A percentile compares a stretch with the other conserved stretches of the same genome.
These are phyloP conservation scores for Trichosporon sp. DNA, from an alignment of 1,284 basidiomycete genomes.

Conservation along the genomic window DNA sequence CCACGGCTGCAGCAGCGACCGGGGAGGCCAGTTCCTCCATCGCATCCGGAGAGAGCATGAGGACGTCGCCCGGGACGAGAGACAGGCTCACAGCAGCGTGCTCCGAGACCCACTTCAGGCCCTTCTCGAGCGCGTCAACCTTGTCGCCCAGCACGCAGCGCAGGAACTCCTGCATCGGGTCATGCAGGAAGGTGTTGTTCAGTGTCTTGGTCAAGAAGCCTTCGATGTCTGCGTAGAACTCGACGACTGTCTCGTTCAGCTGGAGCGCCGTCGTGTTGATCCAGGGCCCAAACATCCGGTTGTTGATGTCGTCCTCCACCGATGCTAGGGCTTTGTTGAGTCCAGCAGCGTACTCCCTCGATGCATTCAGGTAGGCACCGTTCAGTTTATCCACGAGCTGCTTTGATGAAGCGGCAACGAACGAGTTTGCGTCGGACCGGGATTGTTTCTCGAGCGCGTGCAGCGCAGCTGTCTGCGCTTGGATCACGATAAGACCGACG, in stretches of 20 bases:
- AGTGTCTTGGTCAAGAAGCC: constrained; percentile 68
- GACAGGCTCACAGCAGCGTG: constrained; percentile 80
- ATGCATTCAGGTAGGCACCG: constrained; percentile 75
- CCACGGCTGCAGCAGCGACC: constrained; percentile 76
- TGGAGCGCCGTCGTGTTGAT: constrained; percentile 86
- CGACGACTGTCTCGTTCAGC: constrained; percentile 67
- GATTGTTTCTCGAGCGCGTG: constrained; percentile 70
- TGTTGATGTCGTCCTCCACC: constrained; percentile 76
- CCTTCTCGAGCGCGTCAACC: constrained; percentile 79
- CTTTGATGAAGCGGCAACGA: constrained; percentile 68
- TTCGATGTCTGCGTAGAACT: constrained; percentile 59
- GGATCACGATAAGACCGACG: constrained; percentile 83
- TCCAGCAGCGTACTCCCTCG: constrained; percentile 69
- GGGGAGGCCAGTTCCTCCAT: constrained; percentile 76
- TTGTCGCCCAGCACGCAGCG: constrained; percentile 87
- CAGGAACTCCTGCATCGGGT: constrained; percentile 82
- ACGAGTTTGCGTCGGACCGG: constrained; percentile 63
- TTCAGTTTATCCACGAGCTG: constrained; percentile 78
- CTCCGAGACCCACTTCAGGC: constrained; percentile 86
- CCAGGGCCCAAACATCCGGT: constrained; percentile 83
- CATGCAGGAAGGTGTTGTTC: constrained; percentile 76
- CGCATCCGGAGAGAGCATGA: constrained; percentile 70
- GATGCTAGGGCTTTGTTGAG: constrained; percentile 72
- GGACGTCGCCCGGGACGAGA: constrained; percentile 68
- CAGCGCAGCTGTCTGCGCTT: constrained; percentile 79